Evolutionary conservation across 192 early-diverging fungal species (phyloP).

Genomic region (Coemansia sp.): DNA sequence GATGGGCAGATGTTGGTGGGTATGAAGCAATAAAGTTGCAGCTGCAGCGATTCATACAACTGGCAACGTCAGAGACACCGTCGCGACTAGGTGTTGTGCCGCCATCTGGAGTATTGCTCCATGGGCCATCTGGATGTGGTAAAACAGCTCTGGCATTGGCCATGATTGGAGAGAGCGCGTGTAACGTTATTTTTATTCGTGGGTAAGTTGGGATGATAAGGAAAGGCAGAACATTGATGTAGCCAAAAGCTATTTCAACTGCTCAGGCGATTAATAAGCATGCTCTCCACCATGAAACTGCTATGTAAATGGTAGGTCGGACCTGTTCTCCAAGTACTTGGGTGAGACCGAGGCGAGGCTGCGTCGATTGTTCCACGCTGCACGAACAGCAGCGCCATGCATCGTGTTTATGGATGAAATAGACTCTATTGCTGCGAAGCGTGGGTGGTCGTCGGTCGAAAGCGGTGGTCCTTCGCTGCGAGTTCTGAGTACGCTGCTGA

Average conservation of each 20-base stretch:
- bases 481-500: conserved; percentile 88
- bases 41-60: conserved; percentile 60
- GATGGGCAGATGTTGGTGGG: conserved; percentile 73
- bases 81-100: conserved; percentile 65
- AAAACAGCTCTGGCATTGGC: conserved; percentile 85
- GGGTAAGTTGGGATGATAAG: conserved; percentile 55
- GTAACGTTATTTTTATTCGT: conserved; percentile 85
- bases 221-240: background rate
- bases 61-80: conserved; percentile 58
- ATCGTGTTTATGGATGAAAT: conserved; percentile 94
- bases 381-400: conserved; percentile 81
- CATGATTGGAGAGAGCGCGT: conserved; percentile 66
- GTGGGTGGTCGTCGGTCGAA: conserved; percentile 58
- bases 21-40: conserved; percentile 60
- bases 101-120: conserved; percentile 81
- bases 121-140: conserved; percentile 92
- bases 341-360: conserved; percentile 87
- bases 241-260: background rate
- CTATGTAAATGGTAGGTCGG: conserved; percentile 35
- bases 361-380: conserved; percentile 79
- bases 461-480: conserved; percentile 83
- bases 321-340: conserved; percentile 94
- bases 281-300: conserved; percentile 26
- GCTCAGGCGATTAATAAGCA: background rate
- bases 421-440: conserved; percentile 82